A percentile compares a stretch with the other conserved stretches of the same genome.
Conservation (phyloP, 2,329 filamentous ascomycete genomes). For the Aureobasidium sp. region DNA sequence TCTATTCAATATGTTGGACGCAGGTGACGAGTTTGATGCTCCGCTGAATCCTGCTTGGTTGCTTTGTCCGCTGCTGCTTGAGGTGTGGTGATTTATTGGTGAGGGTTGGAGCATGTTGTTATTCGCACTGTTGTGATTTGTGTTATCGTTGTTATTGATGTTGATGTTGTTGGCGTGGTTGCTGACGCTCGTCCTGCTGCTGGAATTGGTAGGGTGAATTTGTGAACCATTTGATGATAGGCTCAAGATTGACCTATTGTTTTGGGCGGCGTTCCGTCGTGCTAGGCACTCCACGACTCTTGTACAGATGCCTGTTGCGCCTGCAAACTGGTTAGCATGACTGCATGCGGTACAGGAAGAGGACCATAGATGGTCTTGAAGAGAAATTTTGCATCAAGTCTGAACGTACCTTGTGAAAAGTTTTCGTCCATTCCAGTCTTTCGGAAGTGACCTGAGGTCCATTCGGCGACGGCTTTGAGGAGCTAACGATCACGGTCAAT, state of each 20-base stretch:
- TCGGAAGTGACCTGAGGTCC: not conserved
- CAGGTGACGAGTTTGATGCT: not conserved
- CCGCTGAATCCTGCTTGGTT: not conserved
- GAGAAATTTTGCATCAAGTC: too few relatives aligned
- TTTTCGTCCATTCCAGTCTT: slow-evolving; percentile 10
- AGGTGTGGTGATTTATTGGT: not conserved
- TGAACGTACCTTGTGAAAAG: not conserved
- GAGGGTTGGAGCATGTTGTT: not conserved
- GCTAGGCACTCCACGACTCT: not conserved
- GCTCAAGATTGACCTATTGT: not conserved
- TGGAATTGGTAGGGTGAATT: not conserved
- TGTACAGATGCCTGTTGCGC: not conserved
- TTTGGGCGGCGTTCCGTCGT: not conserved
- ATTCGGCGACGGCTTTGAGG: not conserved
- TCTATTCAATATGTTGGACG: not conserved
- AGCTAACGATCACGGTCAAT: too few relatives aligned
- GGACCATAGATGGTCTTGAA: too few relatives aligned
- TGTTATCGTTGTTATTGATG: not conserved
- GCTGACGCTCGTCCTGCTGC: not conserved
- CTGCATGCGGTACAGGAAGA: too few relatives aligned
- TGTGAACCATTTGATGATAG: not conserved
- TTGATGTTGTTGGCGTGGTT: not conserved
- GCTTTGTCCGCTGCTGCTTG: slow-evolving; percentile 9
- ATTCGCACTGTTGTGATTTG: not conserved
- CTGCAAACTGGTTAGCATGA: not conserved